These are phyloP conservation scores for Kwoniella heveanensis DNA, from an alignment of 768 basidiomycete genomes.

Conservation along the genomic window DNA sequence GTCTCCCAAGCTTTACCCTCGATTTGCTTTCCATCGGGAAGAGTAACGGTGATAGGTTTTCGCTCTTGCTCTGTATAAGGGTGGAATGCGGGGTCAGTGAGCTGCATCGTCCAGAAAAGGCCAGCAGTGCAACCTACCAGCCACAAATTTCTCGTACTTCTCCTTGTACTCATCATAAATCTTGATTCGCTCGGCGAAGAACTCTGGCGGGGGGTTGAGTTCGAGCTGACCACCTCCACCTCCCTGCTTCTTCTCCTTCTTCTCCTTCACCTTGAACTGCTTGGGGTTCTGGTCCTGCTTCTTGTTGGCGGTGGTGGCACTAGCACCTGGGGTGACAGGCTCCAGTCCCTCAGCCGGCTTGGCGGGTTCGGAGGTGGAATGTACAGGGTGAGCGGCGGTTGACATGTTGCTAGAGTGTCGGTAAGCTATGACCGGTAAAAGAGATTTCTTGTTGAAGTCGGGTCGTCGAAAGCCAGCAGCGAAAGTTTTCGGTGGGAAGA, in stretches of 20 bases:
- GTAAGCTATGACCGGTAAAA: neutral
- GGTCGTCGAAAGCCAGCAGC: too few species aligned
- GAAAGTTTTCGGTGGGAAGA: neutral
- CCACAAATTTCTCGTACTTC: constrained; percentile 77
- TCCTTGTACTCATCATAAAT: constrained; percentile 84
- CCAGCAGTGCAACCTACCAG: constrained; percentile 61
- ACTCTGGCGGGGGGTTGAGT: constrained; percentile 70
- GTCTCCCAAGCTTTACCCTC: constrained; percentile 93
- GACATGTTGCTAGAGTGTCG: constrained; percentile 37
- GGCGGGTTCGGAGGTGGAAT: constrained; percentile 48
- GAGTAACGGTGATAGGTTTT: constrained; percentile 76
- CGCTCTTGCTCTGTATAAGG: constrained; percentile 65
- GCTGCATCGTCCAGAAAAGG: constrained; percentile 12
- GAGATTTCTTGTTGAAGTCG: too few species aligned
- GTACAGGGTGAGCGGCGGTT: constrained; percentile 53
- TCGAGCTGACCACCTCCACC: constrained; percentile 45
- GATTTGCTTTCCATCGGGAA: constrained; percentile 82
- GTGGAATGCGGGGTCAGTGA: neutral
- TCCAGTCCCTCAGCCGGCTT: constrained; percentile 34
- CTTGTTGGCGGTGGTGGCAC: constrained; percentile 22
- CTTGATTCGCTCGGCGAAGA: constrained; percentile 84
- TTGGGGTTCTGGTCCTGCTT: constrained; percentile 20
- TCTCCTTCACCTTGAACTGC: constrained; percentile 52
- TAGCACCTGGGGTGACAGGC: constrained; percentile 28
- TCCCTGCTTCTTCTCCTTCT: constrained; percentile 49